These are phyloP conservation scores for Vitis hybrid DNA, from an alignment of 177 flowering plant species.

Conservation along the genomic window DNA sequence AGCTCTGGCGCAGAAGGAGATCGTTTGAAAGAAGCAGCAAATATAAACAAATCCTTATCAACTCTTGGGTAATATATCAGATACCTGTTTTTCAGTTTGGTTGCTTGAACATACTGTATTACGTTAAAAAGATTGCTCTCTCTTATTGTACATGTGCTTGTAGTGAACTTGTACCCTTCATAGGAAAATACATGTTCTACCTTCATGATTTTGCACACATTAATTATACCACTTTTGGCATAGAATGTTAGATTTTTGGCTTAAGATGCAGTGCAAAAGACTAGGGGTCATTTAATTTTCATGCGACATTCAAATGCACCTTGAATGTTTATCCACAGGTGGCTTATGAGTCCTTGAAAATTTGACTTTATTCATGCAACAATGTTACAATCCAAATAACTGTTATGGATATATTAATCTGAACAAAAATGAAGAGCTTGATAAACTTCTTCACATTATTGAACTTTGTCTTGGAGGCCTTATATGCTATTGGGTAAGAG, in stretches of 20 bases:
- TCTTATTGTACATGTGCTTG: not conserved
- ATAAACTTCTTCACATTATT: constrained; percentile 1
- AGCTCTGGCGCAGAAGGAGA: constrained; percentile 98
- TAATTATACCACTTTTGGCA: not conserved
- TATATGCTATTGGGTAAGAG: not conserved
- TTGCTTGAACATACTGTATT: not conserved
- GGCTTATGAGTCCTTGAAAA: not conserved
- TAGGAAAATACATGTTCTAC: not conserved
- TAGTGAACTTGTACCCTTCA: not conserved
- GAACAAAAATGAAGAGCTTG: not conserved
- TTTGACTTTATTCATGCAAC: not conserved
- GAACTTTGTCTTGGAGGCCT: not conserved
- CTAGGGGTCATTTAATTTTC: not conserved
- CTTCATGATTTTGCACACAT: not conserved
- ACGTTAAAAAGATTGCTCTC: not conserved
- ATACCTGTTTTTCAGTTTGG: not conserved
- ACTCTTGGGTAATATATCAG: constrained; percentile 72
- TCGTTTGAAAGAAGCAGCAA: constrained; percentile 93
- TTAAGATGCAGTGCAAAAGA: not conserved
- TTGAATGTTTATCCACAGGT: not conserved
- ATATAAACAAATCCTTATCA: constrained; percentile 89
- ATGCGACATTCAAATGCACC: not conserved
- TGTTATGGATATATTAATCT: not conserved
- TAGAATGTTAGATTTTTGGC: not conserved
- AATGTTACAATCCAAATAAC: not conserved